A percentile compares a stretch with the other conserved stretches of the same genome.
These are phyloP conservation scores for Porcisia hertigi DNA, from an alignment of 208 protist species.

Conservation along the genomic window DNA sequence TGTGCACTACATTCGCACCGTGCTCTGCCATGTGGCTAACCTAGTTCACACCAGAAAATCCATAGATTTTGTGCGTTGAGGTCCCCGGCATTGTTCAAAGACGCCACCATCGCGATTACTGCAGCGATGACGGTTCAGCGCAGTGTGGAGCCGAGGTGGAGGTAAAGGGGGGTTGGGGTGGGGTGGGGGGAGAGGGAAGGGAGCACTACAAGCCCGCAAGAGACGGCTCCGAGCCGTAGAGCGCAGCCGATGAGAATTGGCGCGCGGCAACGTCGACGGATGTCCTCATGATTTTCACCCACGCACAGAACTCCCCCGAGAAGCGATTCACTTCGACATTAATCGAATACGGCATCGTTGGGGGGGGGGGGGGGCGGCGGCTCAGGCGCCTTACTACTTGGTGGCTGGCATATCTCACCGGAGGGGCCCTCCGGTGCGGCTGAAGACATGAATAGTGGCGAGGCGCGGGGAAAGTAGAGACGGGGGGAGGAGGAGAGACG, in stretches of 20 bases:
- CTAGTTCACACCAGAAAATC: conserved; percentile 52
- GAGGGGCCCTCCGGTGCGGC: neutral
- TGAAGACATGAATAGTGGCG: too few relatives aligned
- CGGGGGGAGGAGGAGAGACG: neutral
- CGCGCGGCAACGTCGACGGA: conserved; percentile 47
- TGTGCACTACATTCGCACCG: too few relatives aligned
- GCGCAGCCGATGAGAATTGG: conserved; percentile 55
- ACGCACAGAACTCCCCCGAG: conserved; percentile 44
- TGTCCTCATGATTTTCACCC: conserved; percentile 42
- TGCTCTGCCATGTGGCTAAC: too few relatives aligned
- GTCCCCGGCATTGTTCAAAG: conserved; percentile 61
- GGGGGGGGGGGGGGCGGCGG: neutral
- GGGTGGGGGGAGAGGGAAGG: too few relatives aligned
- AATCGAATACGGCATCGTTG: neutral
- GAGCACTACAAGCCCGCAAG: conserved; percentile 61
- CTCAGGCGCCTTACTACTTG: neutral
- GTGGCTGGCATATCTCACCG: neutral
- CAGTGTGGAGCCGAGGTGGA: conserved; percentile 60
- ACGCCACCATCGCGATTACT: conserved; percentile 36
- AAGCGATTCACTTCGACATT: neutral
- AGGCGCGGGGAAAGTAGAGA: neutral
- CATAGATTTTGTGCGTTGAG: conserved; percentile 51
- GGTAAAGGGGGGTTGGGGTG: too few relatives aligned
- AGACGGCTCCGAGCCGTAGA: conserved; percentile 60
- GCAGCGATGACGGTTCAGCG: conserved; percentile 59